Conservation (phyloP, 1,284 basidiomycete genomes). For the Fistulinella cinereoalba region DNA sequence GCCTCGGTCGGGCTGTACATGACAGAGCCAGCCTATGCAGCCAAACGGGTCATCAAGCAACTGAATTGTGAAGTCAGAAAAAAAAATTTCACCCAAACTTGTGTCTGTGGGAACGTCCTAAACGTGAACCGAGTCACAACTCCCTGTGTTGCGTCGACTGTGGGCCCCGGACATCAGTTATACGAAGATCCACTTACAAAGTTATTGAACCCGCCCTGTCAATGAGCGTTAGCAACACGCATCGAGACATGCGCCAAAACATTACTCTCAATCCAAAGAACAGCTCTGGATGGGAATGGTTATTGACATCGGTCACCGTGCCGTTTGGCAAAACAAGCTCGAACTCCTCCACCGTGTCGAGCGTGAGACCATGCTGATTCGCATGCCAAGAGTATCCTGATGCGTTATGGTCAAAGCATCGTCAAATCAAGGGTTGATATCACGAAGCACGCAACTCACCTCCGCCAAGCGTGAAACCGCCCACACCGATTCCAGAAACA, state of each 20-base stretch:
- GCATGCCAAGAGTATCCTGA: slow-evolving; percentile 54
- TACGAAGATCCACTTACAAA: slow-evolving; percentile 42
- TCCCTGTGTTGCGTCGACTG: slow-evolving; percentile 39
- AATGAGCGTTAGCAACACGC: slow-evolving; percentile 7
- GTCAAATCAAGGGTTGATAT: slow-evolving; percentile 1
- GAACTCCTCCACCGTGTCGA: slow-evolving; percentile 48
- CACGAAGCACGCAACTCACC: slow-evolving; percentile 15
- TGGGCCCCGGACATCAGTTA: not conserved
- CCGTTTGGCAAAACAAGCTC: slow-evolving; percentile 54
- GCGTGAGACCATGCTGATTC: slow-evolving; percentile 49
- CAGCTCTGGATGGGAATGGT: slow-evolving; percentile 39
- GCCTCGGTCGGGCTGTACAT: slow-evolving; percentile 34
- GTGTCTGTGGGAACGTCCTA: slow-evolving; percentile 48
- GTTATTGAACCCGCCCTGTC: slow-evolving; percentile 61
- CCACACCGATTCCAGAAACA: slow-evolving; percentile 47
- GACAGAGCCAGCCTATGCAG: slow-evolving; percentile 53
- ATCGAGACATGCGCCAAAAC: not conserved
- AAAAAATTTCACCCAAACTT: slow-evolving; percentile 53
- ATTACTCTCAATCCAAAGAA: slow-evolving; percentile 50
- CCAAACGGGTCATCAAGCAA: not conserved
- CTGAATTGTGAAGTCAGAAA: not conserved
- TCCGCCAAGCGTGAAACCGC: slow-evolving; percentile 37
- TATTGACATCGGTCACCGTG: slow-evolving; percentile 38
- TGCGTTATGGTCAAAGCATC: no score
- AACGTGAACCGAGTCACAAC: slow-evolving; percentile 60